Evolutionary conservation across 164 flowering plant species (phyloP), one percentile per base, ranked within the genome.

Genomic region (Echeveria elegans): DNA sequence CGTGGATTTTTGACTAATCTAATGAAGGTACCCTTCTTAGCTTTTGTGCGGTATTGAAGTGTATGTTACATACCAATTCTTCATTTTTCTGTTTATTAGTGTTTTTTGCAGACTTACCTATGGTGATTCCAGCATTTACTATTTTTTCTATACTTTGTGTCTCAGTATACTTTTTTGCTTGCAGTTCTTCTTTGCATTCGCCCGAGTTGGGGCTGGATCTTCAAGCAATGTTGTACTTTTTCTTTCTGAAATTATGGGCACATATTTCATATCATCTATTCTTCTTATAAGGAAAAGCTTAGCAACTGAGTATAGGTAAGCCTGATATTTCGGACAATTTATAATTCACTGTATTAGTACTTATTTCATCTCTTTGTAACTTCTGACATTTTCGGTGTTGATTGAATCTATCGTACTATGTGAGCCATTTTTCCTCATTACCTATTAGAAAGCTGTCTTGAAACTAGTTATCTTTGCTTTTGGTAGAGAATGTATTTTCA

Each of bases 131-230:
- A 71, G 65, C 67, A 36, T 68, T 34, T 58, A 52, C 12, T 21
- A 52, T 23, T 9, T 0, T 52, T 23, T 21, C 10, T 24, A 7
- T 21, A 1, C 23, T 1, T 6, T 6, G 16, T 52, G 58, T 52
- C 53, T 18, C 23, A 3, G 56, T 50, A 50, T 50, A 50, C 24
- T 1, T 50, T n/a, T 50, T 21, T 52, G 7, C 58, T 52, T 85
- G 77, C 88, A 94, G 98, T 94, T 94, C 77, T 90, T 94, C 81
- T 94, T 94, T 82, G 98, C 98, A 24, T 92, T 91, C 71, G 90
- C 98, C 26, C 77, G 96, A 82, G 97, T 90, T 70, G 98, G 98
- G 18, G 88, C 96, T 77, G 98, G 96, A 75, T 90, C 98, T 50
- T 86, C 97, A 26, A 89, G 96, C 76, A 94, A 94, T 72, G 97